Percentiles rank a stretch among this genome's conserved stretches.
These are phyloP conservation scores for Bipolaris victoriae DNA, from an alignment of 2,329 filamentous ascomycete genomes.

Conservation along the genomic window DNA sequence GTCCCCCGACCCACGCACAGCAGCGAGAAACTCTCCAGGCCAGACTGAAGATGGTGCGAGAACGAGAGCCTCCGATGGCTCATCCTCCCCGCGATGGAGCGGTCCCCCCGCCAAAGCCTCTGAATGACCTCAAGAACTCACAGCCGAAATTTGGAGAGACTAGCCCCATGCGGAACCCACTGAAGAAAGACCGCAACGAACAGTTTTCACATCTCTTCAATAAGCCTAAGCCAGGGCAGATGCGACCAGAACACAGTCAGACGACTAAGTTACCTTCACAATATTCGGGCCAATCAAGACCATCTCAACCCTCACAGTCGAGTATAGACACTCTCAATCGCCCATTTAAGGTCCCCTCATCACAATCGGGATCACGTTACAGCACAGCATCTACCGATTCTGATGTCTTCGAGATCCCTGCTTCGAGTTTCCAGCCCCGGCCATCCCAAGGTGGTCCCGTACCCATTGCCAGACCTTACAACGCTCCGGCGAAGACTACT, in stretches of 20 bases:
- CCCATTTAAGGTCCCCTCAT: slow-evolving; percentile 24
- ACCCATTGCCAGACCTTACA: slow-evolving; percentile 58
- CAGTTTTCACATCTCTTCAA: slow-evolving; percentile 56
- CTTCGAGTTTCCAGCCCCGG: slow-evolving; percentile 42
- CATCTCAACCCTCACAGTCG: slow-evolving; percentile 7
- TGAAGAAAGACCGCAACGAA: slow-evolving; percentile 45
- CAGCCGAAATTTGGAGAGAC: slow-evolving; percentile 63
- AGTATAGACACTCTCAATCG: slow-evolving; percentile 14
- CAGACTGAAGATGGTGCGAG: slow-evolving; percentile 56
- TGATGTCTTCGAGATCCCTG: slow-evolving; percentile 45
- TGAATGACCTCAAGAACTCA: slow-evolving; percentile 40
- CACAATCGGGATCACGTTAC: slow-evolving; percentile 30
- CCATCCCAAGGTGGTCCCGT: slow-evolving; percentile 41
- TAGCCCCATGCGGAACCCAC: slow-evolving; percentile 61
- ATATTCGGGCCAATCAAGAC: slow-evolving; percentile 13
- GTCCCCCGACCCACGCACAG: slow-evolving; percentile 2
- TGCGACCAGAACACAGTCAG: slow-evolving; percentile 59
- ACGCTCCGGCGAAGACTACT: slow-evolving; percentile 52
- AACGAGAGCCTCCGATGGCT: slow-evolving; percentile 55
- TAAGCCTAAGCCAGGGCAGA: slow-evolving; percentile 56
- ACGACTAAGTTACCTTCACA: slow-evolving; percentile 33
- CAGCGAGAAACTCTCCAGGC: slow-evolving; percentile 3
- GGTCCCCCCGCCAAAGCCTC: slow-evolving; percentile 31
- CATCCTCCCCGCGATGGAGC: slow-evolving; percentile 35
- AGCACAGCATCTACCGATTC: slow-evolving; percentile 36